Conservation (phyloP, 2,329 filamentous ascomycete species). For the Dactylellina drechsleri region DNA sequence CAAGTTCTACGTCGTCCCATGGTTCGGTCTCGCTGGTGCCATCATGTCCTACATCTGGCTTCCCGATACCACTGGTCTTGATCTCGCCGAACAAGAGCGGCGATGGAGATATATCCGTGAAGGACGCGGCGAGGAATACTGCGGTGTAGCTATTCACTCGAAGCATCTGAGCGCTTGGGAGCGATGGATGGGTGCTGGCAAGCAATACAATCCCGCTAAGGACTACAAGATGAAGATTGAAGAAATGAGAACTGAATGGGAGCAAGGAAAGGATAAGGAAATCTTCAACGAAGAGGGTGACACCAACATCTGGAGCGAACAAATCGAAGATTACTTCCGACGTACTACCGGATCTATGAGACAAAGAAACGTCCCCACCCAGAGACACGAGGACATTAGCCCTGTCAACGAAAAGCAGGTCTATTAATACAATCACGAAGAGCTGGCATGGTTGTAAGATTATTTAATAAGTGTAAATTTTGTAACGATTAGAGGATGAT, state of each 20-base stretch:
- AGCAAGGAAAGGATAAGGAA: slow-evolving; percentile 59
- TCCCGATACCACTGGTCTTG: slow-evolving; percentile 95
- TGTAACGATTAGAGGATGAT: too few species aligned
- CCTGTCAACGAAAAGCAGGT: slow-evolving; percentile 17
- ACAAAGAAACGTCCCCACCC: slow-evolving; percentile 14
- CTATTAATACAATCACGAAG: slow-evolving; percentile 8
- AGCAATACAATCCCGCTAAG: slow-evolving; percentile 81
- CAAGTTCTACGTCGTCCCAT: slow-evolving; percentile 92
- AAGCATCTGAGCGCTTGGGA: slow-evolving; percentile 90
- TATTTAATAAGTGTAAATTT: too few species aligned
- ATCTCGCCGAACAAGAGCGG: slow-evolving; percentile 96
- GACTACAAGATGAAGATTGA: slow-evolving; percentile 86
- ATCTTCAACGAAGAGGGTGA: slow-evolving; percentile 22
- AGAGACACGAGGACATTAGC: too few species aligned
- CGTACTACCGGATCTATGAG: slow-evolving; percentile 21
- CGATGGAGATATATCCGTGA: slow-evolving; percentile 87
- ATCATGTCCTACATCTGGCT: slow-evolving; percentile 85
- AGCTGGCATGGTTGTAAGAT: not conserved
- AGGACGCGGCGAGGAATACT: slow-evolving; percentile 82
- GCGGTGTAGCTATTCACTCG: slow-evolving; percentile 90
- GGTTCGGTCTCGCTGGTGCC: slow-evolving; percentile 91
- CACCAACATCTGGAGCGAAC: slow-evolving; percentile 36
- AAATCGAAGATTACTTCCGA: slow-evolving; percentile 44
- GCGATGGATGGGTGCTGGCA: slow-evolving; percentile 78
- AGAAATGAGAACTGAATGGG: slow-evolving; percentile 76